Evolutionary conservation across 2,329 filamentous ascomycete genomes (phyloP).

Genomic region (Colletotrichum eremochloae): DNA sequence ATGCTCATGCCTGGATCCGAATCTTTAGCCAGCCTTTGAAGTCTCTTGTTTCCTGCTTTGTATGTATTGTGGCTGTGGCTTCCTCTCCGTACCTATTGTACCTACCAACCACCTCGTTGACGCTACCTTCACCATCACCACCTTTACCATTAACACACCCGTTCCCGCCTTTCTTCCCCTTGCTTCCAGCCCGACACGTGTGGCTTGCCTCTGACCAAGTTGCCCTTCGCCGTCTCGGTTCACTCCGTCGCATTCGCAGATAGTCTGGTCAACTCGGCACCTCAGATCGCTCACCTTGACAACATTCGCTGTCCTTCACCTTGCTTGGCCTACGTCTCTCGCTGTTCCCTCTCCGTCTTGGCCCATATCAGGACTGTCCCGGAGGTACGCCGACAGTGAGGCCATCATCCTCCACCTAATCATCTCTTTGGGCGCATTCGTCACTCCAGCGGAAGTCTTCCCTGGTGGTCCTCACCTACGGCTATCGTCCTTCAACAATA

Average conservation of each 20-base stretch:
- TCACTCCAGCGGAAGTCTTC: not conserved
- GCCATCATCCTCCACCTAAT: conserved; percentile 1
- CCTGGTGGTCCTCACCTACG: not conserved
- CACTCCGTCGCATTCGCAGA: conserved; percentile 9
- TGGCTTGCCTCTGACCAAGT: conserved; percentile 23
- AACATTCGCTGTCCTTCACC: conserved; percentile 15
- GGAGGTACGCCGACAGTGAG: not conserved
- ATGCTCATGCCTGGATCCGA: not conserved
- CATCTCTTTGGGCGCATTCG: not conserved
- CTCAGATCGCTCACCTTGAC: conserved; percentile 20
- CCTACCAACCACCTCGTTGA: not conserved
- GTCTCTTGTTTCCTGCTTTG: not conserved
- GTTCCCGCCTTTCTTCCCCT: conserved; percentile 11
- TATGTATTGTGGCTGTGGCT: not conserved
- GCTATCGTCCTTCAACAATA: not conserved
- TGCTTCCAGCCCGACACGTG: not conserved
- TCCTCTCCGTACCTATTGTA: not conserved
- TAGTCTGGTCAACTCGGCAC: conserved; percentile 12
- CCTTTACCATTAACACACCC: conserved; percentile 15
- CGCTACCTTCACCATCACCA: conserved; percentile 9
- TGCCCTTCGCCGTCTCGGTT: conserved; percentile 1
- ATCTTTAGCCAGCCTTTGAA: not conserved
- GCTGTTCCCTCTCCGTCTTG: not conserved
- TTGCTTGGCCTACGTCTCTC: conserved; percentile 14
- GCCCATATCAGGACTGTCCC: not conserved